phyloP scores from a whole-genome alignment of 2,329 filamentous ascomycete genomes.

The Zasmidium angulare region DNA sequence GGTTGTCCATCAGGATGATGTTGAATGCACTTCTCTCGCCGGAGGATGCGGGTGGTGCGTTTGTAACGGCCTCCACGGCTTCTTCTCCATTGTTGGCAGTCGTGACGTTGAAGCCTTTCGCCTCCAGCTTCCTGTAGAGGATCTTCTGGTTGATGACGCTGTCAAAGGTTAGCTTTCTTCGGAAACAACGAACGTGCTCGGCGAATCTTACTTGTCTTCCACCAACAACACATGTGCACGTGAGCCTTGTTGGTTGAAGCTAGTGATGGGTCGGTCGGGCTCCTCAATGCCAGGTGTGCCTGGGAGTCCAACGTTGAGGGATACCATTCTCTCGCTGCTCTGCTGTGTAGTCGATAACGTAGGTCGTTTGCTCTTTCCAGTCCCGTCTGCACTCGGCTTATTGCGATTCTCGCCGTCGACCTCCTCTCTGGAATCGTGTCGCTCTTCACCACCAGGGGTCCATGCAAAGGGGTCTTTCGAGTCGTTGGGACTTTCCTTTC shows the following conservation, averaged over 20 bases:
- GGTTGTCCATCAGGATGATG: slow-evolving; percentile 36
- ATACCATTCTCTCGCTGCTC: slow-evolving; percentile 11
- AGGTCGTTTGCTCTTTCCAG: neutral
- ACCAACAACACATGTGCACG: slow-evolving; percentile 26
- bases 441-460: slow-evolving; percentile 1
- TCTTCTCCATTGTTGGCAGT: slow-evolving; percentile 36
- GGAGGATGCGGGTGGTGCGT: slow-evolving; percentile 15
- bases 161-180: neutral
- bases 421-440: too few relatives aligned
- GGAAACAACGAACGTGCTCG: neutral
- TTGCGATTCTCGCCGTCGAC: neutral
- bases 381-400: neutral
- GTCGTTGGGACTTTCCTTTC: slow-evolving; percentile 5
- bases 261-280: slow-evolving; percentile 4
- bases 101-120: slow-evolving; percentile 31
- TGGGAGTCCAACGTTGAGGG: slow-evolving; percentile 10
- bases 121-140: slow-evolving; percentile 28
- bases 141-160: slow-evolving; percentile 36
- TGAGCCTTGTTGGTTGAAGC: slow-evolving; percentile 1
- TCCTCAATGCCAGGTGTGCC: slow-evolving; percentile 29
- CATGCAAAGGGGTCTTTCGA: slow-evolving; percentile 14
- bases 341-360: slow-evolving; percentile 1
- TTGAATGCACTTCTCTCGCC: slow-evolving; percentile 27
- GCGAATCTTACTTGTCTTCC: slow-evolving; percentile 30
- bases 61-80: slow-evolving; percentile 30